Percentiles rank a stretch among this genome's conserved stretches.
Evolutionary conservation across 305 asterid species (phyloP).

Genomic region (Solanum hybrid): DNA sequence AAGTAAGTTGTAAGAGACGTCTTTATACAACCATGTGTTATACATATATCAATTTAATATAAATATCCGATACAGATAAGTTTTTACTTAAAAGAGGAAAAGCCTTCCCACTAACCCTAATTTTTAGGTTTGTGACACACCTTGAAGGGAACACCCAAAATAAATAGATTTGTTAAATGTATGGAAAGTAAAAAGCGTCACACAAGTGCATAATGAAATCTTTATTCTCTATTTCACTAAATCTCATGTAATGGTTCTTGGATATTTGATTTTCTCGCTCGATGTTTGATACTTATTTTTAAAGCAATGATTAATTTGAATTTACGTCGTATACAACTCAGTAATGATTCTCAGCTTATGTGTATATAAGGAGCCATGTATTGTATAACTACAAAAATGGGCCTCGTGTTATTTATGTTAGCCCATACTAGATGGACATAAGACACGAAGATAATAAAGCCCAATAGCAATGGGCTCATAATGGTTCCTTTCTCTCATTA

Average conservation of each 20-base stretch:
- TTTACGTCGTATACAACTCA: neutral
- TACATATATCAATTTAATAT: neutral
- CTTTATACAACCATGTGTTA: neutral
- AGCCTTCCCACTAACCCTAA: neutral
- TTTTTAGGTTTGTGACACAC: constrained; percentile 12
- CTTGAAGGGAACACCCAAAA: constrained; percentile 15
- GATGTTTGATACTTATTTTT: neutral
- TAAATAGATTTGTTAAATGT: neutral
- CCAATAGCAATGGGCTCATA: neutral
- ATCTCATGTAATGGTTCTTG: neutral
- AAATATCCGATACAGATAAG: neutral
- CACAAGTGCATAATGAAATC: neutral
- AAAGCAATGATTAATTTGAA: neutral
- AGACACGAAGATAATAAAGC: neutral
- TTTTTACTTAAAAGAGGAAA: neutral
- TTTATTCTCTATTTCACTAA: neutral
- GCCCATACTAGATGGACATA: neutral
- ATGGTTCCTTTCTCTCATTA: neutral
- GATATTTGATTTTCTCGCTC: neutral
- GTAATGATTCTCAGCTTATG: neutral
- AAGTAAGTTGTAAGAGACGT: neutral
- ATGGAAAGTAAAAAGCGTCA: neutral
- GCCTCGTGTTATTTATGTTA: neutral
- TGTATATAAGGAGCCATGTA: neutral
- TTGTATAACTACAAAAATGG: neutral